phyloP scores from a whole-genome alignment of 768 basidiomycete species.

The Artomyces pyxidatus region DNA sequence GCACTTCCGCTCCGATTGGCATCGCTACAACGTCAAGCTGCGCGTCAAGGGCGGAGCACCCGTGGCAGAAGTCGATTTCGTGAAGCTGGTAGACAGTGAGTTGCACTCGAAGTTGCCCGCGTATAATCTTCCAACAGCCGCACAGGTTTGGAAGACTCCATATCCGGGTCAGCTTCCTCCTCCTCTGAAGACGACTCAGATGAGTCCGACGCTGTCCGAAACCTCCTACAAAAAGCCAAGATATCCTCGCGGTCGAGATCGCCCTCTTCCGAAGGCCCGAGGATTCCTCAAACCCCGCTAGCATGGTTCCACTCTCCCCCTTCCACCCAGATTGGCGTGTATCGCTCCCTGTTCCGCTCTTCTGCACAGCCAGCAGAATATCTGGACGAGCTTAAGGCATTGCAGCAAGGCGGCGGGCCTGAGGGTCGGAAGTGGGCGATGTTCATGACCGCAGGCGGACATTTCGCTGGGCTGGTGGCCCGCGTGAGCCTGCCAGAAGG shows the following conservation, averaged over 20 bases:
- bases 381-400: slow-evolving; percentile 50
- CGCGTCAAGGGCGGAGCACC: slow-evolving; percentile 55
- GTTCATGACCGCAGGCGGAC: slow-evolving; percentile 96
- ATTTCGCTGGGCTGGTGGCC: slow-evolving; percentile 91
- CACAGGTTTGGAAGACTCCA: slow-evolving; percentile 72
- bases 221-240: slow-evolving; percentile 57
- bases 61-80: slow-evolving; percentile 65
- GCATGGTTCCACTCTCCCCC: slow-evolving; percentile 88
- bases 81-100: slow-evolving; percentile 75
- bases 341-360: slow-evolving; percentile 64
- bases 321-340: slow-evolving; percentile 84
- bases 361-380: slow-evolving; percentile 35
- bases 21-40: slow-evolving; percentile 92
- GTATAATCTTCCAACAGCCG: neutral
- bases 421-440: slow-evolving; percentile 80
- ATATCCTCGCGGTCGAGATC: slow-evolving; percentile 37
- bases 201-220: slow-evolving; percentile 58
- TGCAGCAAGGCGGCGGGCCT: slow-evolving; percentile 45
- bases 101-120: neutral
- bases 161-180: slow-evolving; percentile 87
- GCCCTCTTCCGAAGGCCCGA: slow-evolving; percentile 32
- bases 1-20: slow-evolving; percentile 96
- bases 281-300: slow-evolving; percentile 54
- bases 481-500: slow-evolving; percentile 48
- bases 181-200: slow-evolving; percentile 44